Evolutionary conservation across 2,329 filamentous ascomycete species (phyloP).

Genomic region (Epichloe aotearoae): DNA sequence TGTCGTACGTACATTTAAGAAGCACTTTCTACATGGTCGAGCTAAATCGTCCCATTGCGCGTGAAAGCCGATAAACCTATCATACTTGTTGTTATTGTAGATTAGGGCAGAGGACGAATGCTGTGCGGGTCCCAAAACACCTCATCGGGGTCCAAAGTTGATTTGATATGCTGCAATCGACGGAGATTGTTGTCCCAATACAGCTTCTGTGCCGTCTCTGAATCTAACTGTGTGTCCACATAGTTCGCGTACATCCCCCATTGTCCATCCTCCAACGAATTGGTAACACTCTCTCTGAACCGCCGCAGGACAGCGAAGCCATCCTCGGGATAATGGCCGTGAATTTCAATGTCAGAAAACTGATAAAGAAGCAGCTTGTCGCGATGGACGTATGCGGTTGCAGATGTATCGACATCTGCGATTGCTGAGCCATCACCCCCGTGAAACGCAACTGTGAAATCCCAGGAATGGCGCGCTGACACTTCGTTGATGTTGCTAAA

Average conservation of each 20-base stretch:
- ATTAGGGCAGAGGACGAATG: neutral
- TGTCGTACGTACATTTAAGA: no score
- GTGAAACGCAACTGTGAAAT: slow-evolving; percentile 17
- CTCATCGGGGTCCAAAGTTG: slow-evolving; percentile 24
- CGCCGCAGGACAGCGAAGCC: slow-evolving; percentile 17
- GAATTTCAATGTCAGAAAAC: slow-evolving; percentile 27
- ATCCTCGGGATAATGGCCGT: slow-evolving; percentile 25
- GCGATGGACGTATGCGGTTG: slow-evolving; percentile 26
- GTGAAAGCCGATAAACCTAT: no score
- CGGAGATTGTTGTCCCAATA: slow-evolving; percentile 32
- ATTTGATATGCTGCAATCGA: slow-evolving; percentile 25
- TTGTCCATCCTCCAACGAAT: slow-evolving; percentile 18
- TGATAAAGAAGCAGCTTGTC: slow-evolving; percentile 37
- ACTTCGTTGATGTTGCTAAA: slow-evolving; percentile 1
- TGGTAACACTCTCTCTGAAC: slow-evolving; percentile 21
- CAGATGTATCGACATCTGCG: slow-evolving; percentile 11
- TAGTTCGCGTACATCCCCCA: slow-evolving; percentile 42
- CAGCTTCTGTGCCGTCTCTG: slow-evolving; percentile 31
- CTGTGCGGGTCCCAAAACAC: slow-evolving; percentile 18
- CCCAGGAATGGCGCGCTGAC: neutral
- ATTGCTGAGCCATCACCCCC: slow-evolving; percentile 24
- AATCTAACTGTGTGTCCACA: slow-evolving; percentile 32
- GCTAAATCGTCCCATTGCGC: no score
- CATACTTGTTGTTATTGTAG: no score
- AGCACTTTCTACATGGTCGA: no score